A percentile compares a stretch with the other conserved stretches of the same genome.
Conservation (phyloP, 768 basidiomycete genomes). For the Trametes elegans region DNA sequence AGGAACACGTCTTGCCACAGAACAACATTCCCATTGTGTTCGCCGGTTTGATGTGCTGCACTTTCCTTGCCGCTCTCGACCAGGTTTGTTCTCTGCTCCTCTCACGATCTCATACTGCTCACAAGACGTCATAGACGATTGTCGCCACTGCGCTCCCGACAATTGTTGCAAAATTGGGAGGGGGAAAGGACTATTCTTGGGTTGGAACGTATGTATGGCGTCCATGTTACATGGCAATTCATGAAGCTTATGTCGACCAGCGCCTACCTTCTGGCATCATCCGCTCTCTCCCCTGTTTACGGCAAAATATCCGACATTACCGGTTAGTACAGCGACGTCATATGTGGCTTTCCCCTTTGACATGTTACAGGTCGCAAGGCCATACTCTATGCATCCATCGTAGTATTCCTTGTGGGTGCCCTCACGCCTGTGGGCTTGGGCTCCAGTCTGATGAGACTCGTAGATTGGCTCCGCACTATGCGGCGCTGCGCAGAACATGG, state of each 20-base stretch:
- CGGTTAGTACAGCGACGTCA: constrained; percentile 24
- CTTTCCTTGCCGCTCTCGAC: constrained; percentile 49
- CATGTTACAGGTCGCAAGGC: constrained; percentile 56
- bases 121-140: constrained; percentile 37
- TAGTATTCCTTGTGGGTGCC: constrained; percentile 59
- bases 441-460: not conserved
- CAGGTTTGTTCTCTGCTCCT: constrained; percentile 26
- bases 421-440: not conserved
- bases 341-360: constrained; percentile 26
- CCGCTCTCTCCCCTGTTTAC: constrained; percentile 67
- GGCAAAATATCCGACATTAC: constrained; percentile 71
- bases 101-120: not conserved
- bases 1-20: constrained; percentile 42
- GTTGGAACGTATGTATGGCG: constrained; percentile 39
- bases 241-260: constrained; percentile 36
- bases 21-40: constrained; percentile 44
- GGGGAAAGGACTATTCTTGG: constrained; percentile 47
- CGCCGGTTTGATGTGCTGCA: constrained; percentile 41
- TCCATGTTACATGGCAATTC: not conserved
- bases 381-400: constrained; percentile 62
- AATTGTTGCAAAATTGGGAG: constrained; percentile 44
- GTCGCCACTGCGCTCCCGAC: constrained; percentile 51
- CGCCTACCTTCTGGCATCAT: constrained; percentile 71
- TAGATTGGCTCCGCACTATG: constrained; percentile 80
- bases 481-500: constrained; percentile 77